These are phyloP conservation scores for Euphrasia arctica DNA, from an alignment of 305 asterid genomes.

Conservation along the genomic window DNA sequence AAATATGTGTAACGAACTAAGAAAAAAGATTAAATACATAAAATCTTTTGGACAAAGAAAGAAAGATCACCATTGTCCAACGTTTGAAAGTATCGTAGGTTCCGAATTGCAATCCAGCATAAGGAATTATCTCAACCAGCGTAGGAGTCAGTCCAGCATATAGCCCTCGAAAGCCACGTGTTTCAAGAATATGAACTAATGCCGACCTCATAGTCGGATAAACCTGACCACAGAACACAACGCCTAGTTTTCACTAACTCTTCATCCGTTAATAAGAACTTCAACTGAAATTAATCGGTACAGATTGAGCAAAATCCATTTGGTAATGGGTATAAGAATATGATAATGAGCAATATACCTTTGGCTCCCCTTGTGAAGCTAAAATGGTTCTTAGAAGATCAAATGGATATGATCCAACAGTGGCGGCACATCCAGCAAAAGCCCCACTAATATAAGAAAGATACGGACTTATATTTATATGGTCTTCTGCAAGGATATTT, in stretches of 20 bases:
- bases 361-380: constrained; percentile 98
- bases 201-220: constrained; percentile 92
- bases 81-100: constrained; percentile 95
- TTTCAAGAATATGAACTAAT: constrained; percentile 44
- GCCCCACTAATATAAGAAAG: constrained; percentile 90
- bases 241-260: no score
- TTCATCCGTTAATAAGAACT: no score
- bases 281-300: no score
- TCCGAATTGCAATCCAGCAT: constrained; percentile 93
- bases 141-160: constrained; percentile 92
- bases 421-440: constrained; percentile 92
- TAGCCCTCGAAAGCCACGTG: constrained; percentile 73
- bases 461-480: constrained; percentile 66
- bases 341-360: constrained; percentile 42
- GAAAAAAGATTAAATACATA: no score
- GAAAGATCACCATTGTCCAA: constrained; percentile 60
- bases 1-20: no score
- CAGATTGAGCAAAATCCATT: no score
- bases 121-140: constrained; percentile 77
- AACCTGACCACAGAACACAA: constrained; percentile 42
- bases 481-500: constrained; percentile 59
- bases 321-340: background rate
- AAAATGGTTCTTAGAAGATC: constrained; percentile 90
- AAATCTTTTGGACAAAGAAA: constrained; percentile 3
- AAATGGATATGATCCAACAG: constrained; percentile 92